Base-by-base conservation (phyloP, 2,329 filamentous ascomycete species). In the Diaporthe capsici region DNA sequence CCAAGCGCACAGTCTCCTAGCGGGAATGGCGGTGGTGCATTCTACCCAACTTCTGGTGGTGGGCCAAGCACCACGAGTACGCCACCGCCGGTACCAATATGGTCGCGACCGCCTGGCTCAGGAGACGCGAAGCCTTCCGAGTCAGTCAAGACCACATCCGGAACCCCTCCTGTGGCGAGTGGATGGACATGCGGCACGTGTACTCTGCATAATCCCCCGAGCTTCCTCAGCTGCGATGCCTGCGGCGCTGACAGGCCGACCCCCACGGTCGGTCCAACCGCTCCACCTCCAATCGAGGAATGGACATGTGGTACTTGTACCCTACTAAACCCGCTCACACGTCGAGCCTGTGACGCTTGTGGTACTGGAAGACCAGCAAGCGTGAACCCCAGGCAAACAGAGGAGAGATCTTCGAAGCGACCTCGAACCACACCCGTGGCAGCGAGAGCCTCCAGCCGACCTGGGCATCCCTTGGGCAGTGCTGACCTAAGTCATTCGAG, bases 291-390 rank as follows among this genome's bases (percentile, higher is more conserved):
- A 57, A 71, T 79, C 63, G 78, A 73, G 57, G 82, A 81, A 42
- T 92, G 91, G 91, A 84, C 83, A 12, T 93, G 91, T 78, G 80
- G 82, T 25, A 81, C 86, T 17, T 93, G 91, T 79, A 93, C 91
- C 0, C 82, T 92, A 28, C 84, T 87, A 73, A 93, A 93, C 78
- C 87, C 88, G 1, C 74, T 81, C 12, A 82, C 78, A 22, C 90
- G 84, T 76, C 82, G 89, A 31, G 87, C 84, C 78, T 93, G 91
- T 79, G 90, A 90, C 77, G 90, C 88, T 4, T 93, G 91, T 78
- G 87, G 86, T 12, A 82, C 81, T 12, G 85, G 88, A 79, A 84
- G 87, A 71, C 80, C 82, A 17, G 81, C 80, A 34, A 80, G 82
- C 22, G 79, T 80, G 28, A 61, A 76, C 34, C 65, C 57, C 58